Base-by-base conservation (phyloP, 768 basidiomycete species). In the Sporobolomyces roseus region DNA sequence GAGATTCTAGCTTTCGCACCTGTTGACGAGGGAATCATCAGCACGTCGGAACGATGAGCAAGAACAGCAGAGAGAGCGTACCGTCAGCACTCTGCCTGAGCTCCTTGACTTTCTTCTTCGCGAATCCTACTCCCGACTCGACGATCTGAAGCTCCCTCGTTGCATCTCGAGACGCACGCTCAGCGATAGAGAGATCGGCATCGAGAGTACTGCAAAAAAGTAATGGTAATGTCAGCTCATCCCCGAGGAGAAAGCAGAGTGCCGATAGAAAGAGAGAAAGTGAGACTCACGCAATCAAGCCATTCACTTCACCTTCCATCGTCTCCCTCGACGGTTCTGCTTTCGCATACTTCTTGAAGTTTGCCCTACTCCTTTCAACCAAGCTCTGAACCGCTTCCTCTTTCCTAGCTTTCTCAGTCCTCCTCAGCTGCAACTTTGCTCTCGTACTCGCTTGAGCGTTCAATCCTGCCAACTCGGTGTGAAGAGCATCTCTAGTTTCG, bases 371-470 rank as follows among this genome's bases (percentile, higher is more conserved):
- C 53, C 83, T 77, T 30, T 86, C 84, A 25, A 93, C 78, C 90
- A 83, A 86, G 61, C 83, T 86, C 70, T 84, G 81, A 19, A 92
- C 81, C 13, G 68, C 63, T 46, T 92, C 89, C 21, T 80, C 80
- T 51, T 81, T 80, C 79, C 89, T 90, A 63, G 79, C 82, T 77
- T 82, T 84, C 50, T 93, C 90, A 1, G 80, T 81, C 66, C 86
- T 81, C 75, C 90, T 89, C 69, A 94, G 75, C 46, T 88, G 85
- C 60, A 97, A 77, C 74, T 85, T 87, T 3, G 93, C 91, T 50
- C 94, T 82, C 1, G 85, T 81, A 61, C 93, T 89, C 0, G 90
- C 87, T 77, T 97, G 92, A 51, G 85, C 74, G 73, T 85, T 91
- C 73, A 96, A 79, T 2, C 82, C 79, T 36, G 85, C 82, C 48